Evolutionary conservation across 768 basidiomycete genomes (phyloP), one percentile per base, ranked within the genome.

Genomic region (Lentinula sp.): DNA sequence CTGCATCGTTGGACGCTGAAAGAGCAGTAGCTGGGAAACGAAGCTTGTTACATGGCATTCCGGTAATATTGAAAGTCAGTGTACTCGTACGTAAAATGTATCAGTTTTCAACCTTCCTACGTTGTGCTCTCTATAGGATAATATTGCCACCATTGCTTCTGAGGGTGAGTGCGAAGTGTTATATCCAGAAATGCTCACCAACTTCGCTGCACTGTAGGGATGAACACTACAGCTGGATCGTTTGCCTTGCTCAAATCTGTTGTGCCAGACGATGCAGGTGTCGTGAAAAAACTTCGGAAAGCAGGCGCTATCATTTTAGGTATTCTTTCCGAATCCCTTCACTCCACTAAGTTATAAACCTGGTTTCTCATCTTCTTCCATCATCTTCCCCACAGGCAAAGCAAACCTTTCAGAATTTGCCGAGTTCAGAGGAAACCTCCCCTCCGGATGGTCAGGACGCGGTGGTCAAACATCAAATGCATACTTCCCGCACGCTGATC

Each of bases 381-480:
- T 39, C 37, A 8, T 39, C 37, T 39, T 13, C 43, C 21, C 21
- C 48, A 34, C 60, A 16, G 78, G 76, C 1, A 81, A 81, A 64
- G 66, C 79, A 8, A 73, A 69, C 39, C 70, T 79, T 61, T 75
- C 74, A 16, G 77, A 80, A 67, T 80, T 76, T 75, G 74, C 0
- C 45, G 32, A 13, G 68, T 77, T 1, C 81, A 15, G 80, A 78
- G 10, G 57, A 1, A 11, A 57, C n/a, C 18, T 60, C 5, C 5
- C 39, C 7, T 16, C 21, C 8, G 59, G 59, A 10, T 60, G 59
- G 59, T 60, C 59, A 7, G 32, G n/a, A 5, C 21, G 11, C 49
- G 78, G 78, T 10, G 82, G 83, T 3, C 84, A 84, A 69, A 68
- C 71, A 48, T 79, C 75, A 3, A 79, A 75, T 59, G 78, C 82